A percentile compares a stretch with the other conserved stretches of the same genome.
These are phyloP conservation scores for Theobroma cacao DNA, from an alignment of 345 rosid genomes.

Conservation along the genomic window DNA sequence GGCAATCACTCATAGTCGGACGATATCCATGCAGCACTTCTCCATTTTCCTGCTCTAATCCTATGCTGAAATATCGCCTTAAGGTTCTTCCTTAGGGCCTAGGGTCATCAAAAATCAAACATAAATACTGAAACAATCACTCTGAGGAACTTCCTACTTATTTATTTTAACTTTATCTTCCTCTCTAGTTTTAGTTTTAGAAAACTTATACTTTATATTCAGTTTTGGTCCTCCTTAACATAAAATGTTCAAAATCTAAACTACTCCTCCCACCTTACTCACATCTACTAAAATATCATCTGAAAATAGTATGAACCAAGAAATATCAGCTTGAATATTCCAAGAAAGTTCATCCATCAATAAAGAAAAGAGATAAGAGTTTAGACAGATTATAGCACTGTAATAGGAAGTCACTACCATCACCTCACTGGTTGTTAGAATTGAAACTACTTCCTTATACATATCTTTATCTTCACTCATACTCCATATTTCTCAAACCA, in stretches of 20 bases:
- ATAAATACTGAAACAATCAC: background rate
- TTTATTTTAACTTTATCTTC: background rate
- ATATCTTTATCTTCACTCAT: background rate
- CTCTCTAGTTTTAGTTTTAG: background rate
- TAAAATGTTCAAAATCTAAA: background rate
- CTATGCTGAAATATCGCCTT: background rate
- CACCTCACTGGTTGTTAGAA: background rate
- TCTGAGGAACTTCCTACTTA: background rate
- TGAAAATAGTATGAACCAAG: background rate
- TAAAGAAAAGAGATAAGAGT: background rate
- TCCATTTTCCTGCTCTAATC: background rate
- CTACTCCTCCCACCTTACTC: background rate
- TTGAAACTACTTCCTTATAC: background rate
- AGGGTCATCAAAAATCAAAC: background rate
- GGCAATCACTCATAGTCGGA: background rate
- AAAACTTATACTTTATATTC: background rate
- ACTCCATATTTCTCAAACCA: background rate
- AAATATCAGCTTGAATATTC: background rate
- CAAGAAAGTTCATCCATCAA: background rate
- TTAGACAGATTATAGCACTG: background rate
- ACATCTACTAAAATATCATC: background rate
- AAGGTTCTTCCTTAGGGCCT: background rate
- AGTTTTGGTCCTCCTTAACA: background rate
- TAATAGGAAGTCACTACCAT: background rate
- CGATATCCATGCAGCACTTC: background rate